Conservation (phyloP, 257 asterid species). For the Fraxinus cuspidata region DNA sequence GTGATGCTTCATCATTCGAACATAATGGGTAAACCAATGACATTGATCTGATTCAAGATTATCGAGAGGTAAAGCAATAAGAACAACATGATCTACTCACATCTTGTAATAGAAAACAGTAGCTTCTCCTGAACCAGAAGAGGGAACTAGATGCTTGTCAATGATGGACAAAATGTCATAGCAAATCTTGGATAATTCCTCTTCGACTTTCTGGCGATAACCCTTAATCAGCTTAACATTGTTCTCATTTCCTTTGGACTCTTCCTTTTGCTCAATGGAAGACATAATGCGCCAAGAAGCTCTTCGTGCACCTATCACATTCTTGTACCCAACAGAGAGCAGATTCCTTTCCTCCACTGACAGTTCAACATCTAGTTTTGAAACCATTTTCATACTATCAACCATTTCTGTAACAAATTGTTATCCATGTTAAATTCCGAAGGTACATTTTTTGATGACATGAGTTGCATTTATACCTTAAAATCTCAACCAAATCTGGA, state of each 20-base stretch:
- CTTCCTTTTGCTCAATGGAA: constrained; percentile 93
- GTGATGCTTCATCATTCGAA: background rate
- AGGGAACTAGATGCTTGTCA: constrained; percentile 77
- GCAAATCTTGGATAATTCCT: constrained; percentile 84
- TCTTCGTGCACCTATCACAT: constrained; percentile 94
- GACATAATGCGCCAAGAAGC: constrained; percentile 98
- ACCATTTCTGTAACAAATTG: constrained; percentile 64
- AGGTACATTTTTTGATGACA: background rate
- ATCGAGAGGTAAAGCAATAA: constrained; percentile 10
- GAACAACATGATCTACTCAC: constrained; percentile 31
- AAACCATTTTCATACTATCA: constrained; percentile 80
- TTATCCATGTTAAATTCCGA: too few species aligned
- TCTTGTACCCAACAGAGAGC: constrained; percentile 95
- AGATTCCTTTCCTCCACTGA: constrained; percentile 90
- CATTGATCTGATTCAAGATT: background rate
- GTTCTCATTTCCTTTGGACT: constrained; percentile 73
- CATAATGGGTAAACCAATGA: background rate
- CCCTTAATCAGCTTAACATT: constrained; percentile 68
- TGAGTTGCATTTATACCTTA: too few species aligned
- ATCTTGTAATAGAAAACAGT: constrained; percentile 91
- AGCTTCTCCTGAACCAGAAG: constrained; percentile 84
- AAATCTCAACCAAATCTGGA: background rate
- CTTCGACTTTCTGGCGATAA: constrained; percentile 83
- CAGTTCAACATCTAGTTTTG: constrained; percentile 79
- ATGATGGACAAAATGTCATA: constrained; percentile 73